Evolutionary conservation across 2,329 filamentous ascomycete genomes (phyloP), one percentile per base, ranked within the genome.

Genomic region (Decorospora gaudefroyi): DNA sequence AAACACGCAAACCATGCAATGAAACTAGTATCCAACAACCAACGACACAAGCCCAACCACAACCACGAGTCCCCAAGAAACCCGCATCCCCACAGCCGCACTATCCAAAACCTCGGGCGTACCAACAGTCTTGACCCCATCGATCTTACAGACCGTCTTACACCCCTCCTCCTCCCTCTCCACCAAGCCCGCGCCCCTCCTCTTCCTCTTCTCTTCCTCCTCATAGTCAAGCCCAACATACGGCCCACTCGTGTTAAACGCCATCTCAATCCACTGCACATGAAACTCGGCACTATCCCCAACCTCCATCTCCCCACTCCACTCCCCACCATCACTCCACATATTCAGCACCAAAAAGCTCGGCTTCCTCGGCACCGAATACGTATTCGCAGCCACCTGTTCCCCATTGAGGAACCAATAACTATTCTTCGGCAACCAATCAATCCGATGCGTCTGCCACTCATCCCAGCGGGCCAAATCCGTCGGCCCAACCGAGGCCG

Each of bases 211-310:
- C 6, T 57, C 42, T 4, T 31, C 30, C 17, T 34, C 11, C 5
- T 46, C 26, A 1, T 42, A 46, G 4, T 49, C 52, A 4, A 49
- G 44, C 9, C 68, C 68, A 6, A 50, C 46, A 2, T 68, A 65
- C 4, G 64, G 57, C 15, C 68, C 69, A 36, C 59, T 65, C 3
- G 68, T 71, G 37, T 74, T 74, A 42, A 78, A 84, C 15, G 81
- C 73, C 66, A 85, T 73, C 57, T 85, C 80, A 30, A 84, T 76
- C 81, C 81, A 85, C 68, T 82, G 78, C 12, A 85, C 74, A 57
- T 85, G 78, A 56, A 85, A 70, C 49, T 74, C 77, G 0, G 81
- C 81, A 30, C 73, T 72, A 8, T 68, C 71, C 3, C 72, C 70
- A 4, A 74, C 59, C 4, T 62, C 74, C 82, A 85, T 84, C 38